A percentile compares a stretch with the other conserved stretches of the same genome.
Evolutionary conservation across 2,329 filamentous ascomycete species (phyloP).

Genomic region (Bipolaris gigantea): DNA sequence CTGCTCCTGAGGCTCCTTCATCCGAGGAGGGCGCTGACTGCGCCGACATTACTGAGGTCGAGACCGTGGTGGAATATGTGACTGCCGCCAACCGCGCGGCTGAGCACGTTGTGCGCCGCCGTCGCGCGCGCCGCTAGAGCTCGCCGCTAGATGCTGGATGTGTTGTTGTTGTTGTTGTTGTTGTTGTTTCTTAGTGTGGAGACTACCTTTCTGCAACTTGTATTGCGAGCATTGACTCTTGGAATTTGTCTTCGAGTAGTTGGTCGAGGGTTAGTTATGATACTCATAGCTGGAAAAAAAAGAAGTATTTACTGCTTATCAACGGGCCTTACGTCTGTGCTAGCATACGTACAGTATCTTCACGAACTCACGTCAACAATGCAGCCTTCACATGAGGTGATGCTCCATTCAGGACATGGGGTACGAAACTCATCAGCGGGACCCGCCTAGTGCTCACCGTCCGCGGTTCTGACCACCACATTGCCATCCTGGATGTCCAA

Average conservation of each 20-base stretch:
- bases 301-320: background rate
- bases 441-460: conserved; percentile 23
- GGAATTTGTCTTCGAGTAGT: background rate
- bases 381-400: background rate
- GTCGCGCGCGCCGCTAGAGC: background rate
- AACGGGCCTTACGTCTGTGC: background rate
- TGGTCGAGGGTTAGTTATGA: background rate
- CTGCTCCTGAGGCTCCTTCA: conserved; percentile 12
- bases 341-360: background rate
- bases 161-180: background rate
- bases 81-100: background rate
- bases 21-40: conserved; percentile 23
- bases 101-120: background rate
- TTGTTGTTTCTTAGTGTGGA: background rate
- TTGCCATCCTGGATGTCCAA: conserved; percentile 77
- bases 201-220: background rate
- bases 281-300: background rate
- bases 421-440: background rate
- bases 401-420: background rate
- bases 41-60: conserved; percentile 30
- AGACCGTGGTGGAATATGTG: background rate
- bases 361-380: background rate
- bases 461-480: conserved; percentile 44
- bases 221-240: background rate
- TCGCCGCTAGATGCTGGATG: background rate